Evolutionary conservation across 208 protist genomes (phyloP), one percentile per base, ranked within the genome.

Genomic region (Jaenimonas drosophilae): DNA sequence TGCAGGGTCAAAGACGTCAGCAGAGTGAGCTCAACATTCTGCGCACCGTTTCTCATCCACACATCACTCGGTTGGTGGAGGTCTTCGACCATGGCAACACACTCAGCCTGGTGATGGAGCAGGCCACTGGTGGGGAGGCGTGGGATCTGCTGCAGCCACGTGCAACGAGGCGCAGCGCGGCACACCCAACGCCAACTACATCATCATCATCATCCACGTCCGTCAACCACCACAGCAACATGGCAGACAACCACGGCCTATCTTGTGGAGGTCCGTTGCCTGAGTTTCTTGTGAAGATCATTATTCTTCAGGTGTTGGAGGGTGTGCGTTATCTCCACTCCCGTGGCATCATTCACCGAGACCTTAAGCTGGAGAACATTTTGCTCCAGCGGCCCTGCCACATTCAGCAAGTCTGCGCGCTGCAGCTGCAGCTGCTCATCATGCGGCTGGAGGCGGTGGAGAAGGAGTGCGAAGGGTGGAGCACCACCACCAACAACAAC

Each of bases 301-400:
- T 81, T 6, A 54, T 81, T 3, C 43, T 61, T 32, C 72, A 92
- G 36, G 69, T 80, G 1, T 54, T 82, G 14, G 53, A 69, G 32
- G 81, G 67, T 3, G 54, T 94, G 26, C 36, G 63, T 33, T 83
- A 91, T 49, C 63, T 89, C 29, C 96, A 98, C 64, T 93, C 83
- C 9, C 94, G 82, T 49, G 97, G 97, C 25, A 97, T 99, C 48
- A 98, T 99, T 77, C 98, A 99, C 64, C 76, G 98, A 28, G 97
- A 99, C 58, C 76, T 99, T 16, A 99, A 99, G 69, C 95, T 97
- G 36, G 96, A 98, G 52, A 99, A 99, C 51, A 60, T 99, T 19
- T 96, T 99, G 72, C 97, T 99, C 56, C 94, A 64, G 23, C 54
- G 54, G 28, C 69, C 69, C 16, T 64, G 51, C 34, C 49, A 54